Evolutionary conservation across 2,329 filamentous ascomycete genomes (phyloP).

Genomic region (Fusarium subtropicale): DNA sequence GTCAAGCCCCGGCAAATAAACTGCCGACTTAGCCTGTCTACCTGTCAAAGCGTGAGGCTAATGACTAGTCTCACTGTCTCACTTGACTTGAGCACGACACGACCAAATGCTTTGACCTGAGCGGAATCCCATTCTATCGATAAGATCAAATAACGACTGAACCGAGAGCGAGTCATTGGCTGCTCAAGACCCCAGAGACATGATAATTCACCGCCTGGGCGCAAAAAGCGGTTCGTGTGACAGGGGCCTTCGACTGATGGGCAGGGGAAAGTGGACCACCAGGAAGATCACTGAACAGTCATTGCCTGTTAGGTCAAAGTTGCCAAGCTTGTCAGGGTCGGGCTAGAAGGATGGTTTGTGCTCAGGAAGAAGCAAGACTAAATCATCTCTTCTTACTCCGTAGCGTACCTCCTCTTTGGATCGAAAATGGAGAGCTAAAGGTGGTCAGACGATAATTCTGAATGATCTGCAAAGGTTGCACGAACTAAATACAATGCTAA

Average conservation of each 20-base stretch:
- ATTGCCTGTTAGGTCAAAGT: not conserved
- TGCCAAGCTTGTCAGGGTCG: not conserved
- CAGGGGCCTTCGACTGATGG: not conserved
- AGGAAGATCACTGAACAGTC: not conserved
- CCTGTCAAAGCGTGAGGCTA: slow-evolving; percentile 3
- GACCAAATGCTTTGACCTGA: not conserved
- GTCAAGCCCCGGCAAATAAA: not conserved
- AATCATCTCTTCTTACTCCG: not conserved
- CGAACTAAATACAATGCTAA: too few relatives aligned
- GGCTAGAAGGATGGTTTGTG: not conserved
- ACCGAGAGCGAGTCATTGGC: not conserved
- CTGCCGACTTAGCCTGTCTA: not conserved
- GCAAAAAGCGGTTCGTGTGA: slow-evolving; percentile 9
- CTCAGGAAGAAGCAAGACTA: not conserved
- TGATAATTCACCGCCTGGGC: slow-evolving; percentile 6
- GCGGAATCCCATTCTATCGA: not conserved
- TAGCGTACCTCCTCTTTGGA: not conserved
- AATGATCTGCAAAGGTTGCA: not conserved
- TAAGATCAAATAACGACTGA: not conserved
- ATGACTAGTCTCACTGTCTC: not conserved
- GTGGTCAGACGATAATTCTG: not conserved
- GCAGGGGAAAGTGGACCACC: slow-evolving; percentile 10
- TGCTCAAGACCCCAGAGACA: not conserved
- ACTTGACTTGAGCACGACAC: not conserved
- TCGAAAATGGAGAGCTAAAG: not conserved